Conservation (phyloP, 371 early-diverging fungal species). For the Mucor indicus region DNA sequence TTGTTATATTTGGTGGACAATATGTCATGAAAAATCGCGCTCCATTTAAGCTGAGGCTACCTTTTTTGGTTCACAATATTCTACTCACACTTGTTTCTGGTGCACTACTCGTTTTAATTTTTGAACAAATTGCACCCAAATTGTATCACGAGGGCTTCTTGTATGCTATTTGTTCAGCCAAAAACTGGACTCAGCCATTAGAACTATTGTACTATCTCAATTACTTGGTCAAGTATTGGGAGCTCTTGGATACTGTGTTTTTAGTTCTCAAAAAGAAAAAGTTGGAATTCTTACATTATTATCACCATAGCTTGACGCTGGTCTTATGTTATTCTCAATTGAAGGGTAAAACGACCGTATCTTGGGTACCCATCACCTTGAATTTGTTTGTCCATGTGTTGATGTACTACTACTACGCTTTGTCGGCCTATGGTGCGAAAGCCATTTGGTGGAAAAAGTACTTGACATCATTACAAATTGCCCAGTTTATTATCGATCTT, state of each 20-base stretch:
- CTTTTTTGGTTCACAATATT: constrained; percentile 76
- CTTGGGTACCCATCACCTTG: constrained; percentile 67
- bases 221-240: constrained; percentile 86
- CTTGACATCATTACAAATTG: constrained; percentile 83
- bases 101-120: constrained; percentile 59
- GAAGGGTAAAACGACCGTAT: constrained; percentile 77
- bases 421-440: constrained; percentile 70
- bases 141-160: constrained; percentile 62
- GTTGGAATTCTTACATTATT: constrained; percentile 83
- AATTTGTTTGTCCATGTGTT: constrained; percentile 85
- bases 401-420: constrained; percentile 90
- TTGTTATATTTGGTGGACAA: constrained; percentile 74
- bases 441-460: constrained; percentile 92
- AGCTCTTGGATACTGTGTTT: constrained; percentile 52
- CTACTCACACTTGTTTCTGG: constrained; percentile 66
- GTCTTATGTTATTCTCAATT: constrained; percentile 84
- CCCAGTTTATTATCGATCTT: constrained; percentile 82
- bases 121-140: constrained; percentile 71
- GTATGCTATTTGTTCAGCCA: constrained; percentile 64
- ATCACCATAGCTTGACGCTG: constrained; percentile 90
- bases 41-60: constrained; percentile 60
- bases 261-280: constrained; percentile 39
- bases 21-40: constrained; percentile 59
- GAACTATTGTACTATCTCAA: constrained; percentile 82
- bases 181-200: constrained; percentile 71